Conservation (phyloP, 495 filamentous ascomycete genomes). For the Chaetomium tenue region DNA sequence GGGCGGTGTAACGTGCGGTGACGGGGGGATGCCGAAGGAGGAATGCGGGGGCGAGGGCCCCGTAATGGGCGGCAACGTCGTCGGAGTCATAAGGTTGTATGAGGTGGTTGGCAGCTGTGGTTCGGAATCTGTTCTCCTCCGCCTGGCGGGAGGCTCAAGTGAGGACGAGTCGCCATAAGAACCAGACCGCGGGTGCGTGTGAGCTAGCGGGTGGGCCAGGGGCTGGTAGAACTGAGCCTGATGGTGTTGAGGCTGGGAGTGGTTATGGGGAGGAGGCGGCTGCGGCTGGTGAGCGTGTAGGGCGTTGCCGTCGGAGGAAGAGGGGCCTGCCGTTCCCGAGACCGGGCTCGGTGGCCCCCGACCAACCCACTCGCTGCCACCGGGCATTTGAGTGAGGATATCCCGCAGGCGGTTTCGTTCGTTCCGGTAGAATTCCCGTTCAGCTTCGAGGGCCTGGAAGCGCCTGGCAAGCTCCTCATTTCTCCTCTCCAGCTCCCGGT, state of each 20-base stretch:
- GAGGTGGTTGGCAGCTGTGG: constrained; percentile 40
- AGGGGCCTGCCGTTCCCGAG: constrained; percentile 35
- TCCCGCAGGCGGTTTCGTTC: constrained; percentile 70
- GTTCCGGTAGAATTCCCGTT: constrained; percentile 47
- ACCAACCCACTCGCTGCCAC: constrained; percentile 49
- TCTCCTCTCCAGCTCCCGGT: constrained; percentile 46
- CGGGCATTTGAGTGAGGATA: constrained; percentile 53
- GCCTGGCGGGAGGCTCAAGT: constrained; percentile 45
- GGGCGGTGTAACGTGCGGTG: constrained; percentile 42
- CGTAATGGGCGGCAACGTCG: constrained; percentile 40
- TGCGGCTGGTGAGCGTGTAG: constrained; percentile 25
- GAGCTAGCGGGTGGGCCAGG: constrained; percentile 18
- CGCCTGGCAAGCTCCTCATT: constrained; percentile 47
- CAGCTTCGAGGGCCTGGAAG: constrained; percentile 50
- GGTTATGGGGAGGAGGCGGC: constrained; percentile 22
- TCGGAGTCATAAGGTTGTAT: constrained; percentile 36
- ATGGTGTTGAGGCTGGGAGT: constrained; percentile 26
- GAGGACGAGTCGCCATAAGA: constrained; percentile 37
- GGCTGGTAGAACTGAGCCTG: constrained; percentile 19
- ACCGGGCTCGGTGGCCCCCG: constrained; percentile 50
- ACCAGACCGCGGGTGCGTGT: constrained; percentile 28
- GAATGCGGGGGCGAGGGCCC: constrained; percentile 19
- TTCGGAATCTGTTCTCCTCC: constrained; percentile 47
- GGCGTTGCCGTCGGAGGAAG: constrained; percentile 36
- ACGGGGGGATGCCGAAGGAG: constrained; percentile 39